Evolutionary conservation across 768 basidiomycete species (phyloP), one percentile per base, ranked within the genome.

Genomic region (Pseudohyphozyma bogoriensis): DNA sequence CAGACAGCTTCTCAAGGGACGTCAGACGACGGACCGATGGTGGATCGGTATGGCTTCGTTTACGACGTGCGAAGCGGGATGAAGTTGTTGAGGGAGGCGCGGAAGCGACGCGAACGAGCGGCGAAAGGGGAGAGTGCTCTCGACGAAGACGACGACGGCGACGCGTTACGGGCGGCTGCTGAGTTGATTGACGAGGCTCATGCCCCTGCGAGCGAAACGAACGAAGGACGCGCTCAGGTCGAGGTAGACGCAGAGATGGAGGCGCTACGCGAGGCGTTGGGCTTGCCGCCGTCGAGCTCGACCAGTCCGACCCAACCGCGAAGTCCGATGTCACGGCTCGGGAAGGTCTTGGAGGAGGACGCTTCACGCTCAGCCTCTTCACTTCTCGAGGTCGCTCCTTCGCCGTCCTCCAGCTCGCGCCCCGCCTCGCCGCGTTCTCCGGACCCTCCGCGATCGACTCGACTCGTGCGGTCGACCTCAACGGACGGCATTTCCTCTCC

Each of bases 41-140:
- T 90, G 58, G 90, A 92, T 63, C 83, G 88, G 8, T 92, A 85
- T 68, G 90, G 90, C 0, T 92, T 92, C 76, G 84, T 91, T 73
- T 91, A 91, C 60, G 88, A 90, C 65, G 80, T 89, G 4, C 79
- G 83, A 67, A 88, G 89, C 68, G 89, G 92, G 68, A 78, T 86
- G 31, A 77, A 89, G 29, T 75, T 93, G 18, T 78, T 92, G 31
- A 72, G 85, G 12, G 68, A 67, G 55, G 63, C 47, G 61, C 63
- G 50, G 47, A 45, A 20, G 62, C 51, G 28, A 29, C 46, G 40
- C 61, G 39, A 54, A 13, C 53, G 39, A 79, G 86, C 32, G 86
- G 85, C 22, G 81, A n/a, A n/a, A 78, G 68, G 83, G 83, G 58
- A 87, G 85, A 60, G 77, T 80, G 50, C 85, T 80, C 66, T 81